These are phyloP conservation scores for Gossypium bickii DNA, from an alignment of 345 rosid genomes.

Conservation along the genomic window DNA sequence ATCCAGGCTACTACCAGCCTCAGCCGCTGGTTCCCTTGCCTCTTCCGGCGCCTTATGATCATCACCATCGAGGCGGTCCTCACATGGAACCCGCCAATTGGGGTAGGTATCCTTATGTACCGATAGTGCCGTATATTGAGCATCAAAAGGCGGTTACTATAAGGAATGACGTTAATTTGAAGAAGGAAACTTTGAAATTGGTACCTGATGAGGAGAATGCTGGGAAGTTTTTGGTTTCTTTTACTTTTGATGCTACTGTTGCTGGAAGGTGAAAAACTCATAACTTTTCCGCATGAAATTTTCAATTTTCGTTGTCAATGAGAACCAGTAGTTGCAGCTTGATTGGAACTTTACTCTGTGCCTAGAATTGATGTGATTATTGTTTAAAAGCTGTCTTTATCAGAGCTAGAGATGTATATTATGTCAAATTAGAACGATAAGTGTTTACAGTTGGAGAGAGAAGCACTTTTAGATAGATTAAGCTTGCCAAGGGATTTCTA, in stretches of 20 bases:
- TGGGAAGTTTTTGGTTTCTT: conserved; percentile 62
- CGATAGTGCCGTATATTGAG: conserved; percentile 52
- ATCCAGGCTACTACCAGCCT: conserved; percentile 59
- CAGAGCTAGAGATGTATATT: background rate
- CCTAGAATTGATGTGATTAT: background rate
- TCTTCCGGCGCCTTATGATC: conserved; percentile 61
- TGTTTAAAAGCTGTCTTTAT: background rate
- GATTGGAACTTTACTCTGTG: background rate
- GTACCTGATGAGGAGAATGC: conserved; percentile 57
- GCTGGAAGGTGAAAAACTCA: conserved; percentile 50
- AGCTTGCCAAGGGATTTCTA: background rate
- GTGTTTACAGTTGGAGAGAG: background rate
- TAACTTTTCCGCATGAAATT: background rate
- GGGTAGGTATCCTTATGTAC: conserved; percentile 47
- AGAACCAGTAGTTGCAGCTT: background rate
- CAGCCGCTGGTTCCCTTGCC: conserved; percentile 50
- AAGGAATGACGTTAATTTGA: conserved; percentile 72
- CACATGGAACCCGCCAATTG: conserved; percentile 37
- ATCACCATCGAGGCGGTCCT: conserved; percentile 45
- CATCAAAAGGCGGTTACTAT: conserved; percentile 82
- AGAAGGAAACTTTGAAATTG: conserved; percentile 67
- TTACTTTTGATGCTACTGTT: conserved; percentile 85
- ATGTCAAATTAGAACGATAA: background rate
- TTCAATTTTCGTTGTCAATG: background rate
- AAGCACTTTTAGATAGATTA: background rate